Conservation (phyloP, 441 rosid genomes). For the Aquilaria agallochum region DNA sequence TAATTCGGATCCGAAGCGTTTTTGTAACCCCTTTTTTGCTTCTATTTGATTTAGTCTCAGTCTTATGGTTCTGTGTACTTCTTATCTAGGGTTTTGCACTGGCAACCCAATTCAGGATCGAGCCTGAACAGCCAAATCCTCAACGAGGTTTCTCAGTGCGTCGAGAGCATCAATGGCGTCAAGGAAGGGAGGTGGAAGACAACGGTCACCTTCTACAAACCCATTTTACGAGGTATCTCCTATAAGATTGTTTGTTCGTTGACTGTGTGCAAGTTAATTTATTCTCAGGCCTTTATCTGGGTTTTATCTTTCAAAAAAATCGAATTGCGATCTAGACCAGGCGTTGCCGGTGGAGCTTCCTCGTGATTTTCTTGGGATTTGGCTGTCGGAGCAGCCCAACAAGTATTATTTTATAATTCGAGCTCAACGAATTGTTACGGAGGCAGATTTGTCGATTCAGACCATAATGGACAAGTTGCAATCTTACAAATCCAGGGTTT, state of each 20-base stretch:
- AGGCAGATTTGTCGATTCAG: constrained; percentile 83
- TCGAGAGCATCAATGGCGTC: constrained; percentile 76
- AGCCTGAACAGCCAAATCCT: constrained; percentile 84
- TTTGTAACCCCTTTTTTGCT: no score
- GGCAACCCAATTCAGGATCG: constrained; percentile 89
- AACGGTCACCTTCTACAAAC: constrained; percentile 68
- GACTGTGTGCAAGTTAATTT: not conserved
- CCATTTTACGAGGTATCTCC: constrained; percentile 41
- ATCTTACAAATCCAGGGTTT: constrained; percentile 72
- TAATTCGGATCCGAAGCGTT: no score
- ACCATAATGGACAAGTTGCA: constrained; percentile 93
- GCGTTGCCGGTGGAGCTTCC: constrained; percentile 53
- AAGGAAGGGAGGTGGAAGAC: constrained; percentile 96
- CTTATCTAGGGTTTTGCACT: constrained; percentile 69
- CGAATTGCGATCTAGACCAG: constrained; percentile 37
- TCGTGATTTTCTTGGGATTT: constrained; percentile 77
- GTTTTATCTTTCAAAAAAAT: not conserved
- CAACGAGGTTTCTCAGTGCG: constrained; percentile 75
- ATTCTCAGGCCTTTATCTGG: no score
- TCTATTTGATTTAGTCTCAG: no score
- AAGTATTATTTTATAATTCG: constrained; percentile 78
- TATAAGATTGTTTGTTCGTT: not conserved
- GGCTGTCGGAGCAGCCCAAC: constrained; percentile 70
- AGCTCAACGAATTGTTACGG: constrained; percentile 64
- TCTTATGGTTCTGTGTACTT: not conserved